These are phyloP conservation scores for Scytalidium sp. DNA, from an alignment of 2,329 filamentous ascomycete species.

Conservation along the genomic window DNA sequence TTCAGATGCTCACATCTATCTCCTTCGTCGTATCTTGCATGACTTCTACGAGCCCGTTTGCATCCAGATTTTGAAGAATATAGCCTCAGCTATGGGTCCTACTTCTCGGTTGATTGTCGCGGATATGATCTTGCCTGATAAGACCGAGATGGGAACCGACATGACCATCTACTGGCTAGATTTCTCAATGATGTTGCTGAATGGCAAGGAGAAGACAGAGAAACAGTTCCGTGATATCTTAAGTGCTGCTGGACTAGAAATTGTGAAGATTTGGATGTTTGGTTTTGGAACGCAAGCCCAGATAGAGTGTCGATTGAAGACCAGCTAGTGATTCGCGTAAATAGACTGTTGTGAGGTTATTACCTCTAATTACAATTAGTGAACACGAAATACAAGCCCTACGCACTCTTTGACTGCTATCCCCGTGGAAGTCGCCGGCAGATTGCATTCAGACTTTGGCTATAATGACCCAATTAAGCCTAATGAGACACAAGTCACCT, in stretches of 20 bases:
- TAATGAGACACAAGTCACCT: no score
- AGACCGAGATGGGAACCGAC: conserved; percentile 19
- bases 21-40: conserved; percentile 23
- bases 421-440: no score
- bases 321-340: no score
- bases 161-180: conserved; percentile 28
- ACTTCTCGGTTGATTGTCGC: conserved; percentile 22
- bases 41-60: conserved; percentile 22
- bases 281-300: conserved; percentile 9
- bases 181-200: conserved; percentile 25
- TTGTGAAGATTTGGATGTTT: conserved; percentile 22
- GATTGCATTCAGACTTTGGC: no score
- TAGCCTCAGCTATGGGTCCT: conserved; percentile 16
- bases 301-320: conserved; percentile 14
- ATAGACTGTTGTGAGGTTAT: no score
- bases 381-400: no score
- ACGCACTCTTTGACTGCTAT: no score
- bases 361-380: no score
- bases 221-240: conserved; percentile 24
- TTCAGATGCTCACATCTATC: conserved; percentile 25
- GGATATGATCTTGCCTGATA: conserved; percentile 22
- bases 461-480: no score
- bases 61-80: conserved; percentile 20
- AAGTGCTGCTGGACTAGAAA: conserved; percentile 18
- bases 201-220: conserved; percentile 28